phyloP scores from a whole-genome alignment of 805 yeast genomes.

The Cyberlindnera petersonii region DNA sequence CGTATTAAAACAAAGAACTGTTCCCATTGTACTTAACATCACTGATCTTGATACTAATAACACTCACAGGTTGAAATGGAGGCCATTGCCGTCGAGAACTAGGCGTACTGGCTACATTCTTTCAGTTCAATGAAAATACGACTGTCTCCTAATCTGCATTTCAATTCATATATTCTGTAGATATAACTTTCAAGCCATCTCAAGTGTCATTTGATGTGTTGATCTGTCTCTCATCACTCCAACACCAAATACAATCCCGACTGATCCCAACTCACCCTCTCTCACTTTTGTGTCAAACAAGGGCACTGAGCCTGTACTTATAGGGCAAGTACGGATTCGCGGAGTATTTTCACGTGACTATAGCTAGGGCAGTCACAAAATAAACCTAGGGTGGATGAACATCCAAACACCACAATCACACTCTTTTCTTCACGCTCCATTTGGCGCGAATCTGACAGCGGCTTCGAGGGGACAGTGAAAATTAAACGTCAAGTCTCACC shows the following conservation, averaged over 20 bases:
- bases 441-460: no score
- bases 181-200: no score
- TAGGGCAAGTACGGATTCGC: neutral
- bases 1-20: slow-evolving; percentile 12
- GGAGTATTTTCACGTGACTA: slow-evolving; percentile 5
- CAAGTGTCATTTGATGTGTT: no score
- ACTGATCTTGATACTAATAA: slow-evolving; percentile 14
- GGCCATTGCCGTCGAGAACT: slow-evolving; percentile 77
- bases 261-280: no score
- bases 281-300: no score
- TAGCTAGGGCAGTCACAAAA: slow-evolving; percentile 9
- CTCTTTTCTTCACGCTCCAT: slow-evolving; percentile 6
- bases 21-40: neutral
- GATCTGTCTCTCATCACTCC: no score
- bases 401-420: slow-evolving; percentile 11
- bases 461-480: slow-evolving; percentile 15
- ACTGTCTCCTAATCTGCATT: no score
- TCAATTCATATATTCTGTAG: no score
- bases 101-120: slow-evolving; percentile 4
- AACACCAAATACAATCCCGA: no score
- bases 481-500: slow-evolving; percentile 14
- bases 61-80: slow-evolving; percentile 67
- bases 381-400: neutral
- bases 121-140: neutral
- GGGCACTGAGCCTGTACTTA: no score